Percentiles rank a stretch among this genome's conserved stretches.
Evolutionary conservation across 2,329 filamentous ascomycete genomes (phyloP).

Genomic region (Colletotrichum sp.): DNA sequence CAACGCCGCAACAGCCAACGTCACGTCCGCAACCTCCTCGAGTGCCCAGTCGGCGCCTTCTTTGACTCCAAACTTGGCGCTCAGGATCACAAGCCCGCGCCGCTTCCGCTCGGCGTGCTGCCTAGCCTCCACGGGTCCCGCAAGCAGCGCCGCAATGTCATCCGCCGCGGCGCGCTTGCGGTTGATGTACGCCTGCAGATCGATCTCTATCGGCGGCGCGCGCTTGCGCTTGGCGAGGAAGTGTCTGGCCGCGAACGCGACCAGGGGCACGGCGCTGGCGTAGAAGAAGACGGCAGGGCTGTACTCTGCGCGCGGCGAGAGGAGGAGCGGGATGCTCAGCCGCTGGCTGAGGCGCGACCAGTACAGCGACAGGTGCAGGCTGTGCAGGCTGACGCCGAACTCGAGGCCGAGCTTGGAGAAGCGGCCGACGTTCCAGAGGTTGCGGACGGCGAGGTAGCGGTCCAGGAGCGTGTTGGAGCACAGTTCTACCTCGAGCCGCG

Average conservation of each 20-base stretch:
- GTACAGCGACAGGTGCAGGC: constrained; percentile 50
- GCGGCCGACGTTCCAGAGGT: constrained; percentile 44
- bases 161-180: constrained; percentile 48
- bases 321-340: constrained; percentile 47
- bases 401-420: constrained; percentile 50
- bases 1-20: constrained; percentile 50
- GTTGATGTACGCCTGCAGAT: constrained; percentile 29
- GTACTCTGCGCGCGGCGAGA: constrained; percentile 34
- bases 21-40: constrained; percentile 55
- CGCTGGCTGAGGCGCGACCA: constrained; percentile 51
- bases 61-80: constrained; percentile 51
- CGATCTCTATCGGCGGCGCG: not conserved
- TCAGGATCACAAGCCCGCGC: constrained; percentile 51
- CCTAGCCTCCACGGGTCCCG: constrained; percentile 40
- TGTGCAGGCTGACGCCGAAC: constrained; percentile 43
- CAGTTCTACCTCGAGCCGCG: constrained; percentile 48
- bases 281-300: constrained; percentile 39
- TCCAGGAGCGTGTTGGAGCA: constrained; percentile 39
- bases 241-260: constrained; percentile 42
- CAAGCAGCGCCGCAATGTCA: constrained; percentile 47
- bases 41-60: constrained; percentile 31
- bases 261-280: constrained; percentile 42
- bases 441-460: constrained; percentile 47
- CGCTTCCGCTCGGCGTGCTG: constrained; percentile 39
- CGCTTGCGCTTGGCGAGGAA: constrained; percentile 25